These are phyloP conservation scores for Hypomyces rosellus DNA, from an alignment of 2,329 filamentous ascomycete species.

Conservation along the genomic window DNA sequence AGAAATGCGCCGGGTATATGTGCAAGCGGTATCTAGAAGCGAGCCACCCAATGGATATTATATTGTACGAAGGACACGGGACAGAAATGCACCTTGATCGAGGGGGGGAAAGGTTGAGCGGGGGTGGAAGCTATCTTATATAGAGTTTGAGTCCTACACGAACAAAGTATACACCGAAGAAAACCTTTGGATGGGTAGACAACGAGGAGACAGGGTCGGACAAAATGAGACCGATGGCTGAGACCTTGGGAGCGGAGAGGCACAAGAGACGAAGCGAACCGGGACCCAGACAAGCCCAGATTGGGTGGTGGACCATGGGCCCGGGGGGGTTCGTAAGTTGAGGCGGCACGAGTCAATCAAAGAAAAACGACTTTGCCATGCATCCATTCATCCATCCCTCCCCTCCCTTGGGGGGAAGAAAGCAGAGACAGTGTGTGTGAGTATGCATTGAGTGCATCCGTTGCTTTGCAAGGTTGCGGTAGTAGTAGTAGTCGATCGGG, in stretches of 20 bases:
- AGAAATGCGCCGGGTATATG: not conserved
- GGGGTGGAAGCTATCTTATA: conserved; percentile 4
- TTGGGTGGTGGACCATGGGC: too few relatives aligned
- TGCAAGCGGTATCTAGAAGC: not conserved
- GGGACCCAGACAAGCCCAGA: too few relatives aligned
- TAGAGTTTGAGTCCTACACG: not conserved
- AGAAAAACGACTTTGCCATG: too few relatives aligned
- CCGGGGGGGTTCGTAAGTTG: too few relatives aligned
- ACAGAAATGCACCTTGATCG: not conserved
- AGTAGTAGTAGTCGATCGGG: too few relatives aligned
- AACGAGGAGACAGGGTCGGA: conserved; percentile 1
- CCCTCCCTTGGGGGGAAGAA: conserved; percentile 5
- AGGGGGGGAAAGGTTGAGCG: not conserved
- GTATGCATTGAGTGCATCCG: not conserved
- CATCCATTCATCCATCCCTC: not conserved
- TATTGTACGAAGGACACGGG: too few relatives aligned
- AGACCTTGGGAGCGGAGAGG: not conserved
- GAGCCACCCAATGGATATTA: too few relatives aligned
- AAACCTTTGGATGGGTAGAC: not conserved
- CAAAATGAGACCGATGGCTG: conserved; percentile 10
- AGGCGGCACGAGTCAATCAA: not conserved
- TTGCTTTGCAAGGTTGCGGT: too few relatives aligned
- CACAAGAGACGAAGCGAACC: too few relatives aligned
- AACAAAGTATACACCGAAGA: not conserved
- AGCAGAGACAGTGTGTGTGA: too few relatives aligned